phyloP scores from a whole-genome alignment of 495 filamentous ascomycete genomes.

The Peziza echinospora region DNA sequence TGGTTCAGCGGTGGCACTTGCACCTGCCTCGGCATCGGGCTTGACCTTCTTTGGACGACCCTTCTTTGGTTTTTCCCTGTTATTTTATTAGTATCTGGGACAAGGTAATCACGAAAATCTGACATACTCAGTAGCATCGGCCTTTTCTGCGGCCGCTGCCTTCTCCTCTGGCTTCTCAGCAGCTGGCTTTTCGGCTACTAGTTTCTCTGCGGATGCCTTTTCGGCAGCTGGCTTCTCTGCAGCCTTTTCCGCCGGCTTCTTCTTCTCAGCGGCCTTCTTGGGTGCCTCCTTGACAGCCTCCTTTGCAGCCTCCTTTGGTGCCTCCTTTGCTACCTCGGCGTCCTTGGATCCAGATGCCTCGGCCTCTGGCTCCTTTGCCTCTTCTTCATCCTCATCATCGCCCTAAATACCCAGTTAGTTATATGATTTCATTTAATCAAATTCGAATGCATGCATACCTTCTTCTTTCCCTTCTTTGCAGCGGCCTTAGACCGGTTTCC shows the following conservation, averaged over 20 bases:
- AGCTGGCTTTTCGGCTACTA: slow-evolving; percentile 9
- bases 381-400: slow-evolving; percentile 5
- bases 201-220: slow-evolving; percentile 1
- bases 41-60: slow-evolving; percentile 9
- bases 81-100: no score
- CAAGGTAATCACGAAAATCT: no score
- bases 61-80: slow-evolving; percentile 10
- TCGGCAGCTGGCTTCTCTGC: slow-evolving; percentile 5
- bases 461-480: not conserved
- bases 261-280: slow-evolving; percentile 11
- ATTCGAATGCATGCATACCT: no score
- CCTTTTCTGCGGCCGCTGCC: no score
- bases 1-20: no score
- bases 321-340: slow-evolving; percentile 7
- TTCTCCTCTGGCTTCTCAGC: slow-evolving; percentile 19
- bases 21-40: not conserved
- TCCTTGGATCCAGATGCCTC: slow-evolving; percentile 10
- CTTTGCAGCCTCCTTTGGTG: slow-evolving; percentile 11
- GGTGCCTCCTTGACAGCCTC: not conserved
- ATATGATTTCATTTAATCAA: not conserved
- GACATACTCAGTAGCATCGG: no score
- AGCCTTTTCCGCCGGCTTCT: slow-evolving; percentile 1
- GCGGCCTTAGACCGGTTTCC: slow-evolving; percentile 23
- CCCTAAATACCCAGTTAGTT: not conserved
- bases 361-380: slow-evolving; percentile 9